These are phyloP conservation scores for Violaceomyces palustris DNA, from an alignment of 1,284 basidiomycete genomes.

Conservation along the genomic window DNA sequence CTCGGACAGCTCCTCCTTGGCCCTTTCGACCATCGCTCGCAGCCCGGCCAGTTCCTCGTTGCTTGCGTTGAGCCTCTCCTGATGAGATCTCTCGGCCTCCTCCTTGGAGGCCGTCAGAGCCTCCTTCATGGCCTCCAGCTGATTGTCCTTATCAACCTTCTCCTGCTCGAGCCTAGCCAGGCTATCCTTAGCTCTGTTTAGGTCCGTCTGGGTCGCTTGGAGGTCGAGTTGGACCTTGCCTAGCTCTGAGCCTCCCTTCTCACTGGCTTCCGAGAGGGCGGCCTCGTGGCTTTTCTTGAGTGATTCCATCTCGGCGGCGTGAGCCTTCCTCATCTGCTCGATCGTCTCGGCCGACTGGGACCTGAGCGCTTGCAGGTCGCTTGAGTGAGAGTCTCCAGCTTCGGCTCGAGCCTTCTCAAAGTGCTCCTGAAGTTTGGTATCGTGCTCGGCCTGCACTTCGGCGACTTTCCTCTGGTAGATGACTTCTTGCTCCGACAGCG, in stretches of 20 bases:
- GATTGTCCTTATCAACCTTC: conserved; percentile 10
- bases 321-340: conserved; percentile 24
- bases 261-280: conserved; percentile 11
- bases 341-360: conserved; percentile 21
- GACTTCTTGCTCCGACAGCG: conserved; percentile 17
- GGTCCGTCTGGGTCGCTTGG: conserved; percentile 19
- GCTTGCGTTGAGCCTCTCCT: conserved; percentile 9
- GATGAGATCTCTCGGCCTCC: conserved; percentile 16
- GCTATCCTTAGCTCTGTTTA: conserved; percentile 26
- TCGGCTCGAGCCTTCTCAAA: conserved; percentile 32
- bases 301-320: conserved; percentile 23
- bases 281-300: conserved; percentile 12
- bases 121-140: conserved; percentile 12
- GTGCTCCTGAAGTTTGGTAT: conserved; percentile 26
- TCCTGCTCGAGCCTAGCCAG: conserved; percentile 13
- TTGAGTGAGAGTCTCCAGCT: conserved; percentile 27
- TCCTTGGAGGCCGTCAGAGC: conserved; percentile 10
- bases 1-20: conserved; percentile 23
- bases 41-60: conserved; percentile 13
- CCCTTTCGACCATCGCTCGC: conserved; percentile 12
- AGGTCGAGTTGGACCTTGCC: conserved; percentile 26
- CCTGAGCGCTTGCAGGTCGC: conserved; percentile 21
- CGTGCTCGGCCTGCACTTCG: conserved; percentile 28
- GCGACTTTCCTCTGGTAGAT: conserved; percentile 23
- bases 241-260: conserved; percentile 11